Evolutionary conservation across 331 rosid genomes (phyloP).

Genomic region (Ulmus americana): DNA sequence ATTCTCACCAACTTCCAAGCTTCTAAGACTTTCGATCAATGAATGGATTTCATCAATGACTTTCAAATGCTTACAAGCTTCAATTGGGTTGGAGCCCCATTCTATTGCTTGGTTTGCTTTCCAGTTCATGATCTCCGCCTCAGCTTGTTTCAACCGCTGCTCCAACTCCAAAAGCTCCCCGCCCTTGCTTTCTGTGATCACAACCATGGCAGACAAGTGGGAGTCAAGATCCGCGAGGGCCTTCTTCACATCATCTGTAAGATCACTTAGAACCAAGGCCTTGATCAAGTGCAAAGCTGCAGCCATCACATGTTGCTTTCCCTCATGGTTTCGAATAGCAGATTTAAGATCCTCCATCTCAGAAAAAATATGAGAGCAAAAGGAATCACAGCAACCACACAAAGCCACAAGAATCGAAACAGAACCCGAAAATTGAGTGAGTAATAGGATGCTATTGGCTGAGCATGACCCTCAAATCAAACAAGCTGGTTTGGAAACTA

Average conservation of each 20-base stretch:
- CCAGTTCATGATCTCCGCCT: slow-evolving; percentile 45
- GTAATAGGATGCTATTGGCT: neutral
- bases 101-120: slow-evolving; percentile 30
- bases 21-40: slow-evolving; percentile 33
- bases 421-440: neutral
- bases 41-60: slow-evolving; percentile 38
- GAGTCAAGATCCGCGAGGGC: slow-evolving; percentile 45
- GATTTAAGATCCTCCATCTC: slow-evolving; percentile 26
- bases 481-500: neutral
- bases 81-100: slow-evolving; percentile 40
- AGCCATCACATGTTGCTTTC: slow-evolving; percentile 42
- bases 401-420: neutral
- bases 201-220: slow-evolving; percentile 47
- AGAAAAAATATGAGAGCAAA: neutral
- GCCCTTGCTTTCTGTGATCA: slow-evolving; percentile 22
- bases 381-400: neutral
- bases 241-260: slow-evolving; percentile 43
- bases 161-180: slow-evolving; percentile 29
- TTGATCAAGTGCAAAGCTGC: slow-evolving; percentile 53
- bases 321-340: slow-evolving; percentile 25
- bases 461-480: neutral
- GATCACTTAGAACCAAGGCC: slow-evolving; percentile 44
- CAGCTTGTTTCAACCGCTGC: slow-evolving; percentile 29
- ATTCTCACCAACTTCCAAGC: slow-evolving; percentile 24
- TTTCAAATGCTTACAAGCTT: slow-evolving; percentile 37